Base-by-base conservation (phyloP, 768 basidiomycete genomes). In the Boletus subcaerulescens region DNA sequence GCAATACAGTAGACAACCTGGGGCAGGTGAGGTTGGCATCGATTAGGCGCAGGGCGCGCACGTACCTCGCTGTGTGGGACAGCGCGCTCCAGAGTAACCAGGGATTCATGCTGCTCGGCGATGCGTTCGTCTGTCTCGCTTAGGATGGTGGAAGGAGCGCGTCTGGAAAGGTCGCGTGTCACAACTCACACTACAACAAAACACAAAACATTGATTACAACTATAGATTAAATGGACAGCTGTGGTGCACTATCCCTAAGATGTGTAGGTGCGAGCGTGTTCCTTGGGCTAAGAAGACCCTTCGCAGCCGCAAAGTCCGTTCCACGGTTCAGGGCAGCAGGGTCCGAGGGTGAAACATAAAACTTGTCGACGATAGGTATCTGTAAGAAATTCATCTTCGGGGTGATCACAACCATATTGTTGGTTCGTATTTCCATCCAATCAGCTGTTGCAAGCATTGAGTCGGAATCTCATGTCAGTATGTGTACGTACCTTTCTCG, bases 401-500 rank as follows among this genome's bases (percentile, higher is more conserved):
- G 91, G 0, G 96, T 98, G 61, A 98, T 89, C 46, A 97, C 86
- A 22, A 93, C 87, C 87, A 98, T 89, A 59, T 91, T 86, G 70
- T 99, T 98, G 13, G 93, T 96, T 68, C 89, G 89, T 65, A 99
- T 95, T 71, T 98, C 97, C 88, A 98, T 95, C 97, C 97, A 99
- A 70, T 99, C 97, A 48, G 93, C 92, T 71, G 32, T 46, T 17
- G 36, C 20, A 20, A 39, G 22, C 8, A 10, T 41, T 44, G 38
- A 55, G 45, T 29, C 17, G n/a, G n/a, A 36, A 29, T 12, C 18
- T 47, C 36, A 33, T 32, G 22, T 15, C 24, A 24, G 18, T 46
- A 32, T 48, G 29, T 46, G 29, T 24, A 58, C 71, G 18, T 50
- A 89, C 90, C 90, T 80, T 94, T 81, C 74, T 99, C 96, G 63